A percentile compares a stretch with the other conserved stretches of the same genome.
phyloP scores from a whole-genome alignment of 805 yeast genomes.

The Clavispora asparagi region DNA sequence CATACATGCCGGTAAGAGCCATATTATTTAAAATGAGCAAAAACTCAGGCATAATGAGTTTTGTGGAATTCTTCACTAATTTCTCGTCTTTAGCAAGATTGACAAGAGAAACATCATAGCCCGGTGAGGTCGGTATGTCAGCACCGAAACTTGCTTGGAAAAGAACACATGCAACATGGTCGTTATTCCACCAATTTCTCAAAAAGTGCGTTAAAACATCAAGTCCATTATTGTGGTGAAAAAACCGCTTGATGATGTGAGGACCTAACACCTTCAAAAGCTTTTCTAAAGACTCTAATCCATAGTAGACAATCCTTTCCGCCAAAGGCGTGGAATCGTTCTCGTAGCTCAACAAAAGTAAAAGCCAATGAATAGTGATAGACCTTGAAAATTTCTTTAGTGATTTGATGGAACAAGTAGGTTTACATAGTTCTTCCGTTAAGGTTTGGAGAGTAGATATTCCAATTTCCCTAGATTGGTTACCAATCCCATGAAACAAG shows the following conservation, averaged over 20 bases:
- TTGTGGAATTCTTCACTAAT: background rate
- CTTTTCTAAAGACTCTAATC: slow-evolving; percentile 45
- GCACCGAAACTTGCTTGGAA: slow-evolving; percentile 44
- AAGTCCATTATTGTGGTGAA: slow-evolving; percentile 45
- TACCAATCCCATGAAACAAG: slow-evolving; percentile 34
- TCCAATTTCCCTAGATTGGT: slow-evolving; percentile 35
- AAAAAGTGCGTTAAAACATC: slow-evolving; percentile 42
- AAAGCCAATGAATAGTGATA: slow-evolving; percentile 60
- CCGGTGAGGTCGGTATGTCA: background rate
- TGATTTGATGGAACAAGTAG: slow-evolving; percentile 31
- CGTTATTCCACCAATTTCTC: slow-evolving; percentile 44
- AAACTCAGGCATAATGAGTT: slow-evolving; percentile 41
- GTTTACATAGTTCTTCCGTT: slow-evolving; percentile 39
- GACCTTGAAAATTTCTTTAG: slow-evolving; percentile 45
- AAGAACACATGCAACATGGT: slow-evolving; percentile 36
- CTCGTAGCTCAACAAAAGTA: slow-evolving; percentile 44
- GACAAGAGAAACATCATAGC: background rate
- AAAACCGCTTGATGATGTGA: slow-evolving; percentile 44
- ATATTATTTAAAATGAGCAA: slow-evolving; percentile 29
- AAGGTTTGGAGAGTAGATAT: slow-evolving; percentile 21
- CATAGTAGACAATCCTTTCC: slow-evolving; percentile 32
- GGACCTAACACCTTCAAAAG: slow-evolving; percentile 44
- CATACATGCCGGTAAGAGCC: slow-evolving; percentile 29
- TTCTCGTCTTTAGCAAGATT: slow-evolving; percentile 3
- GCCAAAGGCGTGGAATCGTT: slow-evolving; percentile 11